These are phyloP conservation scores for Candida railenensis DNA, from an alignment of 805 yeast genomes.

Conservation along the genomic window DNA sequence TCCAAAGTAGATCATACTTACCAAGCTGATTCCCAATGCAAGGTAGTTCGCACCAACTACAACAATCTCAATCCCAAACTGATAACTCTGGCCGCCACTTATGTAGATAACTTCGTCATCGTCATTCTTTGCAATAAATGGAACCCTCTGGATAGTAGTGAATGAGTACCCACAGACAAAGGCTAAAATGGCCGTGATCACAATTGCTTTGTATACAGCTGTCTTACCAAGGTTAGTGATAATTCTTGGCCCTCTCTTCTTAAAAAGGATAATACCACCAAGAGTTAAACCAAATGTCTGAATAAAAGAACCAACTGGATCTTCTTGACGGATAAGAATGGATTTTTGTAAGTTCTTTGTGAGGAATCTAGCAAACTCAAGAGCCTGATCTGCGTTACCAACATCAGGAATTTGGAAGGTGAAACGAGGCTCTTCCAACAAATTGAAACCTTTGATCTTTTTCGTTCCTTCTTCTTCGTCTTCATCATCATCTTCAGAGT, in stretches of 20 bases:
- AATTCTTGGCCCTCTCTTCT: slow-evolving; percentile 42
- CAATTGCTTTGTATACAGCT: slow-evolving; percentile 20
- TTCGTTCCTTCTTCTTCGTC: slow-evolving; percentile 8
- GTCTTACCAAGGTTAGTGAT: slow-evolving; percentile 18
- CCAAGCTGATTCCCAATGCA: slow-evolving; percentile 40
- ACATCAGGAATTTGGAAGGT: slow-evolving; percentile 32
- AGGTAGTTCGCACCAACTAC: slow-evolving; percentile 53
- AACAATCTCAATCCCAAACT: slow-evolving; percentile 67
- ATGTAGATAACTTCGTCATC: slow-evolving; percentile 53
- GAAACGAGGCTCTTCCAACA: slow-evolving; percentile 24
- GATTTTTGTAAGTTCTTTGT: slow-evolving; percentile 44
- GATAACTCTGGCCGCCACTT: slow-evolving; percentile 66
- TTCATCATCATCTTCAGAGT: slow-evolving; percentile 18
- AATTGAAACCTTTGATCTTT: slow-evolving; percentile 14
- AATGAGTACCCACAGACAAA: slow-evolving; percentile 66
- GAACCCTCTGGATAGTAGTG: slow-evolving; percentile 57
- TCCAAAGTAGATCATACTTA: slow-evolving; percentile 40
- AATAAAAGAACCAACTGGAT: slow-evolving; percentile 42
- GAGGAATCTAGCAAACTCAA: slow-evolving; percentile 55
- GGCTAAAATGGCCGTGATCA: slow-evolving; percentile 41
- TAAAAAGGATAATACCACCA: slow-evolving; percentile 43
- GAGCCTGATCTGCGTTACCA: slow-evolving; percentile 31
- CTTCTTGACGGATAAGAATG: slow-evolving; percentile 40
- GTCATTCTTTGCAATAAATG: slow-evolving; percentile 56
- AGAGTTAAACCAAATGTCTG: slow-evolving; percentile 48